These are phyloP conservation scores for Ascochyta viciae-villosae DNA, from an alignment of 2,329 filamentous ascomycete species.

Conservation along the genomic window DNA sequence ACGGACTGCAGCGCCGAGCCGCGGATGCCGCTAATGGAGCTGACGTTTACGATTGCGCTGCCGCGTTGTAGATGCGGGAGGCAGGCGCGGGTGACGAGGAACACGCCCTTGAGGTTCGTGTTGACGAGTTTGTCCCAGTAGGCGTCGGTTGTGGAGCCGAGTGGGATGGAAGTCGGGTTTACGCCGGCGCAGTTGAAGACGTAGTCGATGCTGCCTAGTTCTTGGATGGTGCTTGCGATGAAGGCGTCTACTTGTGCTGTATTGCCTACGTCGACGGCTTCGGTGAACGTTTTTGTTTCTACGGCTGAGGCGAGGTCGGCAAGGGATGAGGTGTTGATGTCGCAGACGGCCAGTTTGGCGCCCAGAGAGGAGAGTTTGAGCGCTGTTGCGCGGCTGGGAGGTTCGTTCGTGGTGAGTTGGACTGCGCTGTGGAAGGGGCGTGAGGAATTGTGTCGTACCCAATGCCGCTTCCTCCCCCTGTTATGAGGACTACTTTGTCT, in stretches of 20 bases:
- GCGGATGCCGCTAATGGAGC: constrained; percentile 33
- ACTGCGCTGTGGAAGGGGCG: neutral
- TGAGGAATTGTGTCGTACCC: constrained; percentile 38
- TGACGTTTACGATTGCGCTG: constrained; percentile 40
- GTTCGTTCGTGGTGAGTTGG: too few relatives aligned
- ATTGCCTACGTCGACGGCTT: constrained; percentile 56
- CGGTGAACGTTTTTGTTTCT: constrained; percentile 41
- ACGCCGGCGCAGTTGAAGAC: constrained; percentile 58
- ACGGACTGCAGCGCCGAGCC: constrained; percentile 38
- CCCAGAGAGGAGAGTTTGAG: constrained; percentile 57
- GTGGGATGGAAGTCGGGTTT: constrained; percentile 55
- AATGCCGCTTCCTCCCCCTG: constrained; percentile 54
- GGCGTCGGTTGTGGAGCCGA: constrained; percentile 53
- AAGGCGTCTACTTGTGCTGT: constrained; percentile 52
- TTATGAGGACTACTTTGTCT: constrained; percentile 40
- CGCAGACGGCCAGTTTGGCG: constrained; percentile 44
- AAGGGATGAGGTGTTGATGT: constrained; percentile 40
- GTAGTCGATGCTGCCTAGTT: constrained; percentile 48
- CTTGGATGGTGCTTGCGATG: constrained; percentile 47
- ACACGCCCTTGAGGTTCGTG: constrained; percentile 56
- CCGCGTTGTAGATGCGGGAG: constrained; percentile 46
- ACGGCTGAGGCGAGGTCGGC: constrained; percentile 50
- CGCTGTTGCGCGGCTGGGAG: constrained; percentile 52
- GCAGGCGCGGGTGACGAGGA: constrained; percentile 53
- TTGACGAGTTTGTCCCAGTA: constrained; percentile 58